Evolutionary conservation across 192 early-diverging fungal genomes (phyloP).

Genomic region (Coemansia sp.): DNA sequence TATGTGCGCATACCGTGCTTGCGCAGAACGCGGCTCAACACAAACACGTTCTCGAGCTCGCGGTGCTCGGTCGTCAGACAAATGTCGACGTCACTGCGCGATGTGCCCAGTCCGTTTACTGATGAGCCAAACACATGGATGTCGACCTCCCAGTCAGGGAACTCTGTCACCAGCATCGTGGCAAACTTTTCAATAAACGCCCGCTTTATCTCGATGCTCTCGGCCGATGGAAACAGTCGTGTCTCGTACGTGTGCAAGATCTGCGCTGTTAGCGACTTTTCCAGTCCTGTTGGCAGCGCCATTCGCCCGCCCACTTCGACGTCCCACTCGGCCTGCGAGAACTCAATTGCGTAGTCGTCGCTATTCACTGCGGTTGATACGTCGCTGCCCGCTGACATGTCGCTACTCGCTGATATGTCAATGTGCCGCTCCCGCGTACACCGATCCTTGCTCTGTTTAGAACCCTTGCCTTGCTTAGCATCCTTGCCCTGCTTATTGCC

Average conservation of each 20-base stretch:
- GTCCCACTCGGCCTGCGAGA: conserved; percentile 44
- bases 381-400: background rate
- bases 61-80: conserved; percentile 85
- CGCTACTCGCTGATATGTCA: background rate
- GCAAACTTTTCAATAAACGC: conserved; percentile 81
- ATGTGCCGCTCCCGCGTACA: background rate
- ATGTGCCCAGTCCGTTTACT: conserved; percentile 83
- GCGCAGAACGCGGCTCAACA: conserved; percentile 69
- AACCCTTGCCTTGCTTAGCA: background rate
- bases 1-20: conserved; percentile 80
- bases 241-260: conserved; percentile 62
- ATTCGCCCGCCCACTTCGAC: conserved; percentile 27
- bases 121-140: conserved; percentile 93
- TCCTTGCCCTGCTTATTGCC: background rate
- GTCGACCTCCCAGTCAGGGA: conserved; percentile 72
- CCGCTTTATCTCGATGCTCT: conserved; percentile 64
- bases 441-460: background rate
- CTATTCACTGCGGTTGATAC: background rate
- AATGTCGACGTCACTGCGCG: conserved; percentile 85
- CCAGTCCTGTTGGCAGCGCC: conserved; percentile 44
- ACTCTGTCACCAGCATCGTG: conserved; percentile 73
- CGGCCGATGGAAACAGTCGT: conserved; percentile 63
- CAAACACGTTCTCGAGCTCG: conserved; percentile 72
- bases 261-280: conserved; percentile 57
- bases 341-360: conserved; percentile 29